Base-by-base conservation (phyloP, 2,329 filamentous ascomycete species). In the Pseudogymnoascus sp. region DNA sequence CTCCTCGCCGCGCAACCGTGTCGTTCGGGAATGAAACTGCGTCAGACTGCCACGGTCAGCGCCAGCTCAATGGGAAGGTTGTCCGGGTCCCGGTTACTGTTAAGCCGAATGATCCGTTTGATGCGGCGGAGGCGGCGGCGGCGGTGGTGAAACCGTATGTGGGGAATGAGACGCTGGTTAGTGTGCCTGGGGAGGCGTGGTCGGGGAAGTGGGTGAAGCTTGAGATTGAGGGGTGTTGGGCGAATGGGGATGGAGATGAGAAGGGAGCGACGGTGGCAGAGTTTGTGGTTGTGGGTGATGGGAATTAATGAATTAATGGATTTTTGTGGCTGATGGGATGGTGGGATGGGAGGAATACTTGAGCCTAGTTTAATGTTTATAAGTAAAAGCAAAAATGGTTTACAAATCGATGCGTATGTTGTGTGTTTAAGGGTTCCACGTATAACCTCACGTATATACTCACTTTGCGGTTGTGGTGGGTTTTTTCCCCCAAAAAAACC, bases 1-100 rank as follows among this genome's bases (percentile, higher is more conserved):
- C 84, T 0, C 84, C 85, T 0, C 68, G 71, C 1, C 78, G 77
- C 62, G 86, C 79, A 60, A 76, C 74, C 1, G 77, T 88, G 1
- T 75, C 79, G 8, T 80, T 87, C 70, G 79, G 70, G 1, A 77
- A 82, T 27, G 70, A 67, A 13, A 66, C 42, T 66, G 65, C 2
- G 60, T 63, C 18, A 64, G 64, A n/a, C 52, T 64, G 5, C 59
- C 58, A n/a, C 40, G 60, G 42, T 13, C 9, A 61, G 42, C 18
- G 39, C 27, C 60, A 59, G 4, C 21, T 66, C 6, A 60, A 31
- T 27, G 67, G 65, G 2, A 63, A 45, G 3, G 66, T 66, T 40
- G 64, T 61, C 5, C 21, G 63, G 6, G 65, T 72, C 29, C 31
- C 42, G 1, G 33, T 72, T 7, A 63, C 60, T 1, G 64, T 72